phyloP scores from a whole-genome alignment of 257 asterid species.

The Perilla frutescens region DNA sequence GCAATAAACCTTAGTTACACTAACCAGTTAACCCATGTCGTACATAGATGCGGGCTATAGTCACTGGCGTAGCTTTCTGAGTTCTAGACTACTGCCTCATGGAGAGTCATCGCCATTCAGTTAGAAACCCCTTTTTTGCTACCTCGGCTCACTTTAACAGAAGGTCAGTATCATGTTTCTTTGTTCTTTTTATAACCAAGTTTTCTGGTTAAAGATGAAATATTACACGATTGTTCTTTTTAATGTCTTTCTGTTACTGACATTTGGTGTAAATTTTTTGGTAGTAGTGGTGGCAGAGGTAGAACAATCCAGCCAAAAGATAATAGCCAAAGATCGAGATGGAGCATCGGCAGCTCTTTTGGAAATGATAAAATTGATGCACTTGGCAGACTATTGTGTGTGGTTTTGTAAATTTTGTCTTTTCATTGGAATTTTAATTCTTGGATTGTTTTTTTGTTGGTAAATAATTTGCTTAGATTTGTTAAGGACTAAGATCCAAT shows the following conservation, averaged over 20 bases:
- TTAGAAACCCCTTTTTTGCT: slow-evolving; percentile 45
- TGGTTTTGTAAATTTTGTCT: slow-evolving; percentile 12
- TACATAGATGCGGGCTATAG: slow-evolving; percentile 29
- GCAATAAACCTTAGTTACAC: no score
- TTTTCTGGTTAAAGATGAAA: no score
- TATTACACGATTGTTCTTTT: no score
- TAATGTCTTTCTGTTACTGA: slow-evolving; percentile 4
- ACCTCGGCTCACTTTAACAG: slow-evolving; percentile 50
- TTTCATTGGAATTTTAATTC: slow-evolving; percentile 3
- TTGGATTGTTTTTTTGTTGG: slow-evolving; percentile 5
- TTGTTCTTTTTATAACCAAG: background rate
- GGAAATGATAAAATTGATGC: slow-evolving; percentile 74
- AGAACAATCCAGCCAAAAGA: no score
- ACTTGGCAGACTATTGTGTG: slow-evolving; percentile 84
- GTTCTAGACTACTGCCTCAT: slow-evolving; percentile 51
- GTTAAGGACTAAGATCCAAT: background rate
- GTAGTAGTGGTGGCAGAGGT: slow-evolving; percentile 56
- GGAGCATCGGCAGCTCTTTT: slow-evolving; percentile 46
- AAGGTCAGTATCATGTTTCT: slow-evolving; percentile 43
- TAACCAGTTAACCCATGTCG: no score
- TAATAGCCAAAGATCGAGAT: no score
- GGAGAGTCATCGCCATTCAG: slow-evolving; percentile 43
- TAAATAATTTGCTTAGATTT: slow-evolving; percentile 3
- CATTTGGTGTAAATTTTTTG: slow-evolving; percentile 20
- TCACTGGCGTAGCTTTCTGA: slow-evolving; percentile 39